A percentile compares a stretch with the other conserved stretches of the same genome.
Evolutionary conservation across 169 alveolate species (phyloP).

Genomic region (Cryptosporidium bovis): DNA sequence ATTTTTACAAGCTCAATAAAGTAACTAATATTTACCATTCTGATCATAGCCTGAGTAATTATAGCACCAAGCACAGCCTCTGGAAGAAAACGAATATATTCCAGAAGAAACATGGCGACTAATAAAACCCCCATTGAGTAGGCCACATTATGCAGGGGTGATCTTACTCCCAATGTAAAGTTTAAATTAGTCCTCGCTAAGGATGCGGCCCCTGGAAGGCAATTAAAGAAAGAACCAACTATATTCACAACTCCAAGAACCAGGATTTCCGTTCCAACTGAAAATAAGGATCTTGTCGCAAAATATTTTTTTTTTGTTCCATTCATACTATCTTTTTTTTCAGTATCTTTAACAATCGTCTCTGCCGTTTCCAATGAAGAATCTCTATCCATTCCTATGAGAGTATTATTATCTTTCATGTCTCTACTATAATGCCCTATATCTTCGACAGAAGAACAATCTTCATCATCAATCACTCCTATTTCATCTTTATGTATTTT

Average conservation of each 20-base stretch:
- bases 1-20: constrained; percentile 19
- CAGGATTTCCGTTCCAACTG: constrained; percentile 54
- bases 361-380: too few species aligned
- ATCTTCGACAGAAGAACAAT: too few species aligned
- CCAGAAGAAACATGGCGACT: constrained; percentile 51
- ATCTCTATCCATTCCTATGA: background rate
- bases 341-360: background rate
- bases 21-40: constrained; percentile 32
- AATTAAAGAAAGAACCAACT: constrained; percentile 55
- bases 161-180: constrained; percentile 30
- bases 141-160: constrained; percentile 61
- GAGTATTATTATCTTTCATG: background rate
- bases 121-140: constrained; percentile 60
- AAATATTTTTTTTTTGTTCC: constrained; percentile 2
- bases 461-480: too few species aligned
- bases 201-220: constrained; percentile 73
- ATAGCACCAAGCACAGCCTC: constrained; percentile 69
- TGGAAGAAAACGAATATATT: constrained; percentile 41
- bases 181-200: constrained; percentile 55
- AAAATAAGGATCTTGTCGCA: constrained; percentile 38
- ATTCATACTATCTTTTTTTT: background rate
- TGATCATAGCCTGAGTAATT: constrained; percentile 55
- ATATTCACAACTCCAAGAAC: constrained; percentile 49
- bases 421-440: background rate
- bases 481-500: too few species aligned